Conservation (phyloP, 78 protist genomes). For the Chrysochromulina tobinii region DNA sequence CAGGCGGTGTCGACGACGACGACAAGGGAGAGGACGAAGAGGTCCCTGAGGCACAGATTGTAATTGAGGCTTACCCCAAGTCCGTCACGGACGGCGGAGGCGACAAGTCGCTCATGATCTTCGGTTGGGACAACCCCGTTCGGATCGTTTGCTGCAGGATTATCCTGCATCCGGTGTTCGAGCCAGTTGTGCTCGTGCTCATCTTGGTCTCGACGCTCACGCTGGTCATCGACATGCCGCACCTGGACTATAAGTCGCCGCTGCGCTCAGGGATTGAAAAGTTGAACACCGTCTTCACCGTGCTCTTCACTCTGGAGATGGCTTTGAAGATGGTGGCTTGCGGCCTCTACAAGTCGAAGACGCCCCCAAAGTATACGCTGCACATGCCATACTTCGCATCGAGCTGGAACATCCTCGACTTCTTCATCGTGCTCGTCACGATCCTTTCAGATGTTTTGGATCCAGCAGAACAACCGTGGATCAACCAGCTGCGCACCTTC, state of each 20-base stretch:
- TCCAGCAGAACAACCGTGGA: no score
- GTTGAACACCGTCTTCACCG: not conserved
- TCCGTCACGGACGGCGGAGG: no score
- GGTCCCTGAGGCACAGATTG: no score
- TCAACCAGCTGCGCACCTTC: slow-evolving; percentile 6
- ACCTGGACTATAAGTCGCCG: not conserved
- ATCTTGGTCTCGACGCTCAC: slow-evolving; percentile 32
- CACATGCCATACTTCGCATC: not conserved
- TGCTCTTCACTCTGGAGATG: not conserved
- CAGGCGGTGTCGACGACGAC: no score
- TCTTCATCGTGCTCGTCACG: not conserved
- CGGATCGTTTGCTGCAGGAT: not conserved
- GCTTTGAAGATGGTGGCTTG: not conserved
- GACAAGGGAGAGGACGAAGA: no score
- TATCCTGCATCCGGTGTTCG: not conserved
- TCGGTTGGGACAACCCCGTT: not conserved
- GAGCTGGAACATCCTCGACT: slow-evolving; percentile 22
- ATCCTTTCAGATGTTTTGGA: not conserved
- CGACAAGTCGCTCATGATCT: not conserved
- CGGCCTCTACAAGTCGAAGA: not conserved
- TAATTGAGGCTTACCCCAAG: no score
- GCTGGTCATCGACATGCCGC: not conserved
- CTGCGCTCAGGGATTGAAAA: no score
- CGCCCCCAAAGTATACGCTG: not conserved
- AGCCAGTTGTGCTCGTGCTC: not conserved